These are phyloP conservation scores for Torulaspora microellipsoides DNA, from an alignment of 805 yeast species.

Conservation along the genomic window DNA sequence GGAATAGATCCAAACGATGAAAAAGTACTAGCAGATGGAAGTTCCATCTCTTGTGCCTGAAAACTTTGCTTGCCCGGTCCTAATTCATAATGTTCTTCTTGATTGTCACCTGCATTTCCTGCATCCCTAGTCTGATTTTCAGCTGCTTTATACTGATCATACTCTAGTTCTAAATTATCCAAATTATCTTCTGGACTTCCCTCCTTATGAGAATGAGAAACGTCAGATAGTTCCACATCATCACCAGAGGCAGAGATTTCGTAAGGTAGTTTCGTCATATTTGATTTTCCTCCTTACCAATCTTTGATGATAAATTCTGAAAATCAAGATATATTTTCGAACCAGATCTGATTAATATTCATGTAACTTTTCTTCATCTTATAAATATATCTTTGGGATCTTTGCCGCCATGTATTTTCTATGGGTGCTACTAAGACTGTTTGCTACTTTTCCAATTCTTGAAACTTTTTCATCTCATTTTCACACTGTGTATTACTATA, in stretches of 20 bases:
- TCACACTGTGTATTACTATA: too few species aligned
- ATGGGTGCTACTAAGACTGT: too few species aligned
- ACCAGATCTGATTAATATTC: too few species aligned
- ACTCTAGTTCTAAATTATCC: slow-evolving; percentile 30
- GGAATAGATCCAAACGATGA: slow-evolving; percentile 6
- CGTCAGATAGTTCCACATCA: background rate
- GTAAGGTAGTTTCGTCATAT: too few species aligned
- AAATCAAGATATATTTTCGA: too few species aligned
- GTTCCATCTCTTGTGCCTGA: slow-evolving; percentile 10
- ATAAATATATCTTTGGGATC: too few species aligned
- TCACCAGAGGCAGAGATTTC: background rate
- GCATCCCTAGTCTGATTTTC: slow-evolving; percentile 6
- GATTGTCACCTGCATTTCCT: background rate
- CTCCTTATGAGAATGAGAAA: background rate
- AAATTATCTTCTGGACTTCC: slow-evolving; percentile 6
- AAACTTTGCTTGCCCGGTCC: slow-evolving; percentile 1
- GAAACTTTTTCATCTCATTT: too few species aligned
- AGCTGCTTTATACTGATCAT: slow-evolving; percentile 24
- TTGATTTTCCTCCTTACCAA: background rate
- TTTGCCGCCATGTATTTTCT: too few species aligned
- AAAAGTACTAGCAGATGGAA: slow-evolving; percentile 1
- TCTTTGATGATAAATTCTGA: too few species aligned
- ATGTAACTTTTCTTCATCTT: too few species aligned
- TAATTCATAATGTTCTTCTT: background rate
- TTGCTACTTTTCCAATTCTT: too few species aligned